A percentile compares a stretch with the other conserved stretches of the same genome.
Conservation (phyloP, 2,329 filamentous ascomycete genomes). For the Stemphylium lycopersici region DNA sequence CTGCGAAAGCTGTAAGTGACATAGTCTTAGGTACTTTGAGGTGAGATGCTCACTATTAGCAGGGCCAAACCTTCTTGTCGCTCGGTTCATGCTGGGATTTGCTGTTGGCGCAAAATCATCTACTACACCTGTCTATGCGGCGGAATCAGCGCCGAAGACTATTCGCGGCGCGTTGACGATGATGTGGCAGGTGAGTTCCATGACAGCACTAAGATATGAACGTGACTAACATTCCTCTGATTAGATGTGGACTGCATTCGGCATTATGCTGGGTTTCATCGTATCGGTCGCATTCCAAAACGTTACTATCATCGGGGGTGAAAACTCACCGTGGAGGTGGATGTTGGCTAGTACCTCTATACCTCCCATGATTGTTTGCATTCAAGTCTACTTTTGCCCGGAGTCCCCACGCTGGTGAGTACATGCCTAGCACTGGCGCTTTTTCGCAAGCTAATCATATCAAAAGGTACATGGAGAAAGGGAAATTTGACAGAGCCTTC, state of each 20-base stretch:
- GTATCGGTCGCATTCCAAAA: slow-evolving; percentile 40
- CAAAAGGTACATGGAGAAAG: slow-evolving; percentile 43
- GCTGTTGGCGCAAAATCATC: slow-evolving; percentile 42
- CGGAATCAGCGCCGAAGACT: slow-evolving; percentile 56
- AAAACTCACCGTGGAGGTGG: slow-evolving; percentile 38
- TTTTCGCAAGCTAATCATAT: neutral
- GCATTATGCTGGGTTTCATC: slow-evolving; percentile 44
- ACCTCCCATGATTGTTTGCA: slow-evolving; percentile 38
- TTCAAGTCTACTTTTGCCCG: slow-evolving; percentile 41
- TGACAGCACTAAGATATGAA: neutral
- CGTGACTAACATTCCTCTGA: neutral
- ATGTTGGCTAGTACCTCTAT: slow-evolving; percentile 43
- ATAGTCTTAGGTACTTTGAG: too few species aligned
- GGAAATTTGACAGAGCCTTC: slow-evolving; percentile 43
- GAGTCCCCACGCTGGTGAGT: slow-evolving; percentile 39
- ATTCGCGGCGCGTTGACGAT: slow-evolving; percentile 59
- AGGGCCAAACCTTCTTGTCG: slow-evolving; percentile 39
- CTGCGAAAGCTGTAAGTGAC: slow-evolving; percentile 29
- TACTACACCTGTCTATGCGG: slow-evolving; percentile 56
- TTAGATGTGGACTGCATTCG: slow-evolving; percentile 47
- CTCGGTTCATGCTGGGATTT: slow-evolving; percentile 42
- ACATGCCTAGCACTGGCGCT: neutral
- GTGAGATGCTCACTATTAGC: too few species aligned
- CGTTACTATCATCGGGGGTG: slow-evolving; percentile 29
- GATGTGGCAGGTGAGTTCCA: slow-evolving; percentile 53